Evolutionary conservation across 805 yeast genomes (phyloP).

Genomic region (Candida nitratophila): DNA sequence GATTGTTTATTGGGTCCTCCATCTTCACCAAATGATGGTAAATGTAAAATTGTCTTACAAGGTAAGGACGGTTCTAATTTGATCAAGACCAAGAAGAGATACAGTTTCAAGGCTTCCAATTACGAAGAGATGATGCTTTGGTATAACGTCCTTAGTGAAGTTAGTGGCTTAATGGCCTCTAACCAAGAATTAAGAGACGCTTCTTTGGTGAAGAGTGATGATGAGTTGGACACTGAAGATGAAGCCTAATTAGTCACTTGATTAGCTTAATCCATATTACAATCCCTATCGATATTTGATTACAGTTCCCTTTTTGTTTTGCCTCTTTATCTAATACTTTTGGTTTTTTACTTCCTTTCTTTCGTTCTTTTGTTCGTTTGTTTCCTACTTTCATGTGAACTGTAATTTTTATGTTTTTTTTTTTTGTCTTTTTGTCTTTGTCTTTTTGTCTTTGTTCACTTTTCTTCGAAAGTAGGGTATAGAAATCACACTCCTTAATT

Average conservation of each 20-base stretch:
- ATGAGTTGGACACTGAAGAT: not conserved
- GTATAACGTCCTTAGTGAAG: conserved; percentile 33
- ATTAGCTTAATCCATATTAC: too few species aligned
- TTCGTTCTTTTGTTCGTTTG: too few species aligned
- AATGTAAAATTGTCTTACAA: conserved; percentile 31
- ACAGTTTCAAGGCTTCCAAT: conserved; percentile 35
- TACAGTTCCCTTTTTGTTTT: not conserved
- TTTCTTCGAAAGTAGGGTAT: too few species aligned
- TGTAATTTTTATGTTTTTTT: too few species aligned
- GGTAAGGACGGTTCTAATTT: conserved; percentile 36
- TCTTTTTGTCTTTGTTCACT: too few species aligned
- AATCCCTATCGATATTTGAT: too few species aligned
- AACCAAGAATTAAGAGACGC: conserved; percentile 2
- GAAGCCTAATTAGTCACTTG: too few species aligned
- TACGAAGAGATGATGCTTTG: conserved; percentile 38
- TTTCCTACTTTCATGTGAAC: too few species aligned
- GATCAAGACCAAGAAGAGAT: conserved; percentile 21
- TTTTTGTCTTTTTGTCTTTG: too few species aligned
- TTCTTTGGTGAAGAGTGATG: conserved; percentile 1
- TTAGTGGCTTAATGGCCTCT: conserved; percentile 15
- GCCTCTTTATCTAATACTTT: too few species aligned
- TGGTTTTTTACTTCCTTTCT: too few species aligned
- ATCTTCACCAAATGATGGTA: conserved; percentile 23
- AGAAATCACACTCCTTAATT: too few species aligned
- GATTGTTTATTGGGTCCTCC: conserved; percentile 29